These are phyloP conservation scores for Pichia scutulata DNA, from an alignment of 805 yeast species.

Conservation along the genomic window DNA sequence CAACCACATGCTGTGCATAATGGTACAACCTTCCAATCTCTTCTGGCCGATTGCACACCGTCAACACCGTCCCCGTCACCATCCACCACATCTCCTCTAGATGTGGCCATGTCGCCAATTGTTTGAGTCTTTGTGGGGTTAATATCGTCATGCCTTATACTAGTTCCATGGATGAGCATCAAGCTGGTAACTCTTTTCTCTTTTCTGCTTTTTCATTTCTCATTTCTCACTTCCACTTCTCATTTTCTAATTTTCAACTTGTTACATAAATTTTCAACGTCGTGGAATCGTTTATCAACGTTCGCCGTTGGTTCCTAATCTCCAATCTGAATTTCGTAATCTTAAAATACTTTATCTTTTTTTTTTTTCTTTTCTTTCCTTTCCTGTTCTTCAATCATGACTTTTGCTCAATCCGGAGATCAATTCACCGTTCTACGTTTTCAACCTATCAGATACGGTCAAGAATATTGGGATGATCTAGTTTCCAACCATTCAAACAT, in stretches of 20 bases:
- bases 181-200: too few relatives aligned
- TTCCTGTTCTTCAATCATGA: background rate
- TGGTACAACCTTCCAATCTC: slow-evolving; percentile 72
- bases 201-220: too few relatives aligned
- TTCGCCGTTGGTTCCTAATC: too few relatives aligned
- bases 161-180: too few relatives aligned
- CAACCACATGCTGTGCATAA: slow-evolving; percentile 40
- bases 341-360: too few relatives aligned
- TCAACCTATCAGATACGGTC: slow-evolving; percentile 54
- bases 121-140: slow-evolving; percentile 48
- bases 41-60: slow-evolving; percentile 75
- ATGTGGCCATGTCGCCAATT: slow-evolving; percentile 46
- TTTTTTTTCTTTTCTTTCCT: too few relatives aligned
- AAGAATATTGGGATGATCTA: slow-evolving; percentile 49
- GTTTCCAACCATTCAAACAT: slow-evolving; percentile 23
- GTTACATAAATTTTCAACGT: too few relatives aligned
- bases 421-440: slow-evolving; percentile 57
- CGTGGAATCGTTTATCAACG: too few relatives aligned
- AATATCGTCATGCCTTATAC: slow-evolving; percentile 29
- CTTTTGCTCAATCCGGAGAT: background rate
- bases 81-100: slow-evolving; percentile 55
- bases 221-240: too few relatives aligned
- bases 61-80: slow-evolving; percentile 28
- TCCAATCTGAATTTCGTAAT: too few relatives aligned
- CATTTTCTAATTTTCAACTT: too few relatives aligned